phyloP scores from a whole-genome alignment of 1,284 basidiomycete species.

The Ganoderma lucidum region DNA sequence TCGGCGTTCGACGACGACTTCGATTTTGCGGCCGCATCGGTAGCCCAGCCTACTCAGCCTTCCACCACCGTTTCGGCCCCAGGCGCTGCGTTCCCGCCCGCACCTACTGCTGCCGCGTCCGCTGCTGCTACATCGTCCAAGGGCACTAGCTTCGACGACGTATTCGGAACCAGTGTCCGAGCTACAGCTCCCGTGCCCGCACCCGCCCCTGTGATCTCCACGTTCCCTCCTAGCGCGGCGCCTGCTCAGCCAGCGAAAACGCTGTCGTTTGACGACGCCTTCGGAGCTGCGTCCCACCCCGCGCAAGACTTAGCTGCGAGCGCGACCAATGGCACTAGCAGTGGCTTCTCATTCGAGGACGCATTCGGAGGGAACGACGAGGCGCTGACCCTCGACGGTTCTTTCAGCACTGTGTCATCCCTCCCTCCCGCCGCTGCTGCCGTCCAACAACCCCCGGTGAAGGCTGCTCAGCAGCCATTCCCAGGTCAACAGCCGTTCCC shows the following conservation, averaged over 20 bases:
- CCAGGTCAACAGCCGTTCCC: conserved; percentile 19
- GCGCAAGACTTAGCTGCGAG: conserved; percentile 22
- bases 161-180: conserved; percentile 33
- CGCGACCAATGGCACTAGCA: conserved; percentile 26
- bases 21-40: conserved; percentile 72
- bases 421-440: conserved; percentile 39
- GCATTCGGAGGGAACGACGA: conserved; percentile 61
- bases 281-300: conserved; percentile 42
- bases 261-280: conserved; percentile 62
- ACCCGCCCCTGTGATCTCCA: conserved; percentile 28
- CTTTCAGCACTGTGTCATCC: conserved; percentile 37
- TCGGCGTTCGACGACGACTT: conserved; percentile 88
- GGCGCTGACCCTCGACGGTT: conserved; percentile 50
- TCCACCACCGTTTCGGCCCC: conserved; percentile 16
- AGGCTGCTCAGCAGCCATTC: conserved; percentile 4
- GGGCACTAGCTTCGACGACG: conserved; percentile 36
- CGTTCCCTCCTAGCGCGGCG: conserved; percentile 23
- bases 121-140: conserved; percentile 7
- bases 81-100: conserved; percentile 31
- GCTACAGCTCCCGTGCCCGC: conserved; percentile 36
- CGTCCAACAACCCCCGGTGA: conserved; percentile 42
- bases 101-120: conserved; percentile 14
- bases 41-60: conserved; percentile 36
- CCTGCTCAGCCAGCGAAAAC: conserved; percentile 32
- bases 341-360: conserved; percentile 62